These are phyloP conservation scores for Cystobasidium onofrii DNA, from an alignment of 768 basidiomycete species.

Conservation along the genomic window DNA sequence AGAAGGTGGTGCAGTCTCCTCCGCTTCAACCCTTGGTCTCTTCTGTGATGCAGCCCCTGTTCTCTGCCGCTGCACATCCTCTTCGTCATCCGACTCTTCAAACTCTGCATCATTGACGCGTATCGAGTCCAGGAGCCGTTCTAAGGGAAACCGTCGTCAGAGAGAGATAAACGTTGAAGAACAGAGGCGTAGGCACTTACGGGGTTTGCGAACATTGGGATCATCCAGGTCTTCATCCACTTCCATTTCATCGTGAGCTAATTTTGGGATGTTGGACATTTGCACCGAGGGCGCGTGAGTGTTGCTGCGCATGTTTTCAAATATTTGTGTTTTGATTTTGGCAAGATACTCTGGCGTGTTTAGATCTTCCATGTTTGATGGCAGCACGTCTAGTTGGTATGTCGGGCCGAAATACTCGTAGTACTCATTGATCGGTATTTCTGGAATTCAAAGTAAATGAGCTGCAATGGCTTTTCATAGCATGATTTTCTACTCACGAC, in stretches of 20 bases:
- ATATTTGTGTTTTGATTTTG: slow-evolving; percentile 80
- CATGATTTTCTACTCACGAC: slow-evolving; percentile 62
- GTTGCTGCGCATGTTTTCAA: slow-evolving; percentile 77
- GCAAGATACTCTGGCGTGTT: slow-evolving; percentile 88
- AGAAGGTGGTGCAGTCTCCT: background rate
- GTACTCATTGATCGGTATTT: slow-evolving; percentile 97
- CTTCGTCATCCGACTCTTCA: slow-evolving; percentile 96
- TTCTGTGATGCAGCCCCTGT: slow-evolving; percentile 20
- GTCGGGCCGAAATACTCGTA: slow-evolving; percentile 99
- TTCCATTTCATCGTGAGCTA: slow-evolving; percentile 72
- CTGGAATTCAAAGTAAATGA: slow-evolving; percentile 48
- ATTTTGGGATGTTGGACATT: slow-evolving; percentile 25
- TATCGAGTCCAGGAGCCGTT: slow-evolving; percentile 67
- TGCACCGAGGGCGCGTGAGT: slow-evolving; percentile 89
- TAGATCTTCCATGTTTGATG: slow-evolving; percentile 90
- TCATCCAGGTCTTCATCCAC: slow-evolving; percentile 79
- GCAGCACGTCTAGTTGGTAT: slow-evolving; percentile 86
- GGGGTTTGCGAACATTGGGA: slow-evolving; percentile 61
- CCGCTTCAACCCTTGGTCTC: slow-evolving; percentile 1
- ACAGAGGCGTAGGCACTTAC: too few relatives aligned
- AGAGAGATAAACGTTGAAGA: background rate
- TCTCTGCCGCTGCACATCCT: slow-evolving; percentile 47
- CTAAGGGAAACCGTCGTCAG: slow-evolving; percentile 37
- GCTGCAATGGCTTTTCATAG: too few relatives aligned
- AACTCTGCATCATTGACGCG: slow-evolving; percentile 79